These are phyloP conservation scores for Vitis riparia DNA, from an alignment of 164 flowering plant species.

Conservation along the genomic window DNA sequence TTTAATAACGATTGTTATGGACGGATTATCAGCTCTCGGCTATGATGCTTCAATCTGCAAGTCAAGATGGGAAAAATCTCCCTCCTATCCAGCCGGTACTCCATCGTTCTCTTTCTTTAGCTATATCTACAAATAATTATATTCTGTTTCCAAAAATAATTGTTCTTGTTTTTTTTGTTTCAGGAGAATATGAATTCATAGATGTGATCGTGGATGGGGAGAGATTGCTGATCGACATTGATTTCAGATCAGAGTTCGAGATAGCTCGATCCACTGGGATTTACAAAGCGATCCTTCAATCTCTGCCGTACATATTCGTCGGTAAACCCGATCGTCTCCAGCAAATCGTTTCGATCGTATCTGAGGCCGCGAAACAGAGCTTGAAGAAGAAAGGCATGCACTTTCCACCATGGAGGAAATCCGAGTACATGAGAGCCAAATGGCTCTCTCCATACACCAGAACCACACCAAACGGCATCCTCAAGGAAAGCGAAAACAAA, in stretches of 20 bases:
- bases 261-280: constrained; percentile 58
- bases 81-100: constrained; percentile 46
- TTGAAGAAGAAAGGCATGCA: constrained; percentile 83
- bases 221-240: constrained; percentile 53
- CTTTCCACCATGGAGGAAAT: constrained; percentile 74
- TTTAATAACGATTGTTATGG: constrained; percentile 34
- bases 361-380: constrained; percentile 70
- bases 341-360: constrained; percentile 54
- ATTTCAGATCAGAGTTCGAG: constrained; percentile 67
- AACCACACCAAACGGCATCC: constrained; percentile 17
- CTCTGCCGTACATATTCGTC: constrained; percentile 52
- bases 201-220: constrained; percentile 60
- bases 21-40: constrained; percentile 28
- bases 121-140: background rate
- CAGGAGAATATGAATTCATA: constrained; percentile 69
- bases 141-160: background rate
- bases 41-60: constrained; percentile 50
- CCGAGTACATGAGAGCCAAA: constrained; percentile 64
- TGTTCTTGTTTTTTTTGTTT: background rate
- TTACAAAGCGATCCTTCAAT: constrained; percentile 53
- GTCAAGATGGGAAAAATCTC: constrained; percentile 51
- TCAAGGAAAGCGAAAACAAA: background rate
- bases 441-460: constrained; percentile 58
- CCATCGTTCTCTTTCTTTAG: background rate
- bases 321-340: constrained; percentile 70